Evolutionary conservation across 306 rosid genomes (phyloP), one percentile per base, ranked within the genome.

Genomic region (Prunus mira): DNA sequence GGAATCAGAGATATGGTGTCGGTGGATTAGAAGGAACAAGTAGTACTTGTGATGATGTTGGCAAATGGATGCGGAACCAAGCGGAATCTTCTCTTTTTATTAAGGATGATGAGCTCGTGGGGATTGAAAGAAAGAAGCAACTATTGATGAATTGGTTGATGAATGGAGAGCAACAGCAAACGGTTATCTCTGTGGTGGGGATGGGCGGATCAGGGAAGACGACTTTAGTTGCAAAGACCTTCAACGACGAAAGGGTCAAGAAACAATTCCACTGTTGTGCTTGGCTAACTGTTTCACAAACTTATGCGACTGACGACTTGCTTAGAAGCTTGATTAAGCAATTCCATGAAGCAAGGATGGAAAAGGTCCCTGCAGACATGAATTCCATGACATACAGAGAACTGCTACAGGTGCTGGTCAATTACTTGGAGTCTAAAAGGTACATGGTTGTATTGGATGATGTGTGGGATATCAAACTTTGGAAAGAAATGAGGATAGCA

Each of bases 201-300:
- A 55, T 55, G 61, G 61, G 61, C 2, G 12, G 61, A 55, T 55
- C 27, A 19, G 61, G 61, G 61, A 55, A 55, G 12, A 55, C 61
- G 9, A 55, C 61, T 55, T 11, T 55, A 69, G 74, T 3, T 43
- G 74, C 69, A 1, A 57, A 57, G 17, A 24, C 60, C 43, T 49
- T 69, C 58, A 69, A 8, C 13, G 12, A 9, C 0, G 61, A 49
- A 69, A 28, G 12, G 2, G 32, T 22, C 3, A 47, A 49, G 24
- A 69, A 4, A 49, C 60, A 49, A 3, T 69, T 69, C 24, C 5
- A 25, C 17, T 49, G 73, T 25, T 49, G 10, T 3, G 73, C 73
- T 0, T 82, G 81, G 79, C 10, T 82, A 5, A 66, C 76, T 3
- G 76, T 82, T 30, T 72, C 71, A 10, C 82, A 67, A 43, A 66